Base-by-base conservation (phyloP, 495 filamentous ascomycete species). In the Penicillium angulare region DNA sequence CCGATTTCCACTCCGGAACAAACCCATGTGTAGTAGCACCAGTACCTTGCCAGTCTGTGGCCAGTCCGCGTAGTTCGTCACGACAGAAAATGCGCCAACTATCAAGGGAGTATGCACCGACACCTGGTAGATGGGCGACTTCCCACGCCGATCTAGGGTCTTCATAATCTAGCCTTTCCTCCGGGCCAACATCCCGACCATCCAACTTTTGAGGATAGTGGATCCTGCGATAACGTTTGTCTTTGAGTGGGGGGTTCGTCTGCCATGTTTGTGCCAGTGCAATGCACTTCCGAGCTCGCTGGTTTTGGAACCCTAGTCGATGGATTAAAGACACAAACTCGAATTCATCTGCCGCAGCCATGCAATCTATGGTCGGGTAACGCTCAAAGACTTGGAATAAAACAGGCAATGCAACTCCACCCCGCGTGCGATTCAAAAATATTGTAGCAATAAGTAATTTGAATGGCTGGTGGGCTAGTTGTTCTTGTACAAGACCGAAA, bases 61-160 rank as follows among this genome's bases (percentile, higher is more conserved):
- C 83, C 17, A 81, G 49, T 0, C 80, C 85, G 2, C 90, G 75
- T 24, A 96, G 63, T 38, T 77, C 76, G 65, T 97, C 92, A 1
- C 92, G 79, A 59, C 90, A 95, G 65, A 97, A 97, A 47, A 97
- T 96, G 3, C 93, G 79, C 89, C 90, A 97, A 51, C 86, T 90
- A 65, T 97, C 92, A 31, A 95, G 68, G 0, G 91, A 88, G 66
- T 97, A 97, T 1, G 84, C 79, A 2, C 93, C 92, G 6, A 83
- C 69, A n/a, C 88, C 86, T 0, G 91, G 89, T 29, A 97, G 61
- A 63, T 95, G 88, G 0, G 85, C 92, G 49, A 96, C 84, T 57
- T 97, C 92, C 86, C 90, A 95, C 5, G 81, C 86, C 3, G 73
- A 64, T 13, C 77, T 69, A 8, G 49, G 50, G 50, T 79, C 63